Evolutionary conservation across 108 stramenopile genomes (phyloP).

Genomic region (Cyclotella baltica): DNA sequence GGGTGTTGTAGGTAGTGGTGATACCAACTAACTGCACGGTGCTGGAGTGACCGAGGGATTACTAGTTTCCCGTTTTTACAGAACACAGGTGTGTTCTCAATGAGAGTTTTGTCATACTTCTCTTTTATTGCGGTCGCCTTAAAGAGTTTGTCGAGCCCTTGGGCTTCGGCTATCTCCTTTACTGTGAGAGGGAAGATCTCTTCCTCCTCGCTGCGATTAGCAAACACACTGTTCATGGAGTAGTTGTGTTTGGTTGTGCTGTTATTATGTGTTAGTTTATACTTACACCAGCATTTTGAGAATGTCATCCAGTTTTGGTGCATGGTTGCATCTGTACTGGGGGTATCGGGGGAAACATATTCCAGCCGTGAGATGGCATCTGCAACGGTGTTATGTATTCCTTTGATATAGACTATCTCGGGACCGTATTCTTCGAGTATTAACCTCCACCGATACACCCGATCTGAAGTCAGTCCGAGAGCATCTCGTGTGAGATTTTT

Average conservation of each 20-base stretch:
- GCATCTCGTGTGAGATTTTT: conserved; percentile 14
- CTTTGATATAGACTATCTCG: conserved; percentile 42
- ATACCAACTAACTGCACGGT: conserved; percentile 25
- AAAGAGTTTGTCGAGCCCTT: background rate
- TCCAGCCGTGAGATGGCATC: conserved; percentile 47
- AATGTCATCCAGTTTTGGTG: background rate
- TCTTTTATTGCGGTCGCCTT: background rate
- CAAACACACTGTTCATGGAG: conserved; percentile 6
- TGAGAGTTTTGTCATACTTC: background rate
- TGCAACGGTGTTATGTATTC: conserved; percentile 54
- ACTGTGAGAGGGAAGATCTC: conserved; percentile 21
- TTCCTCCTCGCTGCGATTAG: conserved; percentile 9
- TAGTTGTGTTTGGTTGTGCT: background rate
- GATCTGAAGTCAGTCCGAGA: conserved; percentile 20
- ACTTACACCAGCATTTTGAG: background rate
- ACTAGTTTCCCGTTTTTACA: conserved; percentile 24
- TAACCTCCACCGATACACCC: conserved; percentile 58
- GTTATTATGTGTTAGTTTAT: background rate
- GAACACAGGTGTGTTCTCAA: background rate
- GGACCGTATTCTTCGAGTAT: conserved; percentile 54
- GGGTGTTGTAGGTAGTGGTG: conserved; percentile 49
- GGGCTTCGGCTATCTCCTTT: conserved; percentile 12
- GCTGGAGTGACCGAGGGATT: conserved; percentile 9
- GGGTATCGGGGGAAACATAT: no score
- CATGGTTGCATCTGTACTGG: background rate